These are phyloP conservation scores for Hypoxylon cercidicola DNA, from an alignment of 495 filamentous ascomycete genomes.

Conservation along the genomic window DNA sequence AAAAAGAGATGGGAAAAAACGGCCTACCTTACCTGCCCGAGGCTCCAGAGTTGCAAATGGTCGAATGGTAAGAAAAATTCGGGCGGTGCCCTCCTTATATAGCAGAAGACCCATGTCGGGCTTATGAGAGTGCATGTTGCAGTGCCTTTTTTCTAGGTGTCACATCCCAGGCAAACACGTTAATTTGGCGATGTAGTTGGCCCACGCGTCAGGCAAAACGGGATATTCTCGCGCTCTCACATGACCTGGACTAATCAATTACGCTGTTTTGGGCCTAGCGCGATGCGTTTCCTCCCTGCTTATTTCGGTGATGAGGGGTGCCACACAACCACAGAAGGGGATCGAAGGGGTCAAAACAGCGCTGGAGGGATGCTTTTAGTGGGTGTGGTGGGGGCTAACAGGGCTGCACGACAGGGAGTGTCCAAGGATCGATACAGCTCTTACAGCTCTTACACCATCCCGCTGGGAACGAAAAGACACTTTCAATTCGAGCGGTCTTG, in stretches of 20 bases:
- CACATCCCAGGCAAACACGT: constrained; percentile 47
- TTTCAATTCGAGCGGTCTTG: not conserved
- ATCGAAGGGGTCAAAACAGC: constrained; percentile 5
- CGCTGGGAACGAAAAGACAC: not conserved
- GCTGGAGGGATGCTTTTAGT: constrained; percentile 26
- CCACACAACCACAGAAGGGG: constrained; percentile 6
- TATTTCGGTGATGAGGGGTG: constrained; percentile 32
- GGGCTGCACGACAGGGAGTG: constrained; percentile 20
- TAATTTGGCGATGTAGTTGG: constrained; percentile 46
- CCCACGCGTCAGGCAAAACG: constrained; percentile 43
- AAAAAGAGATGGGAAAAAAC: constrained; percentile 21
- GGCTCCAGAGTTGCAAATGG: constrained; percentile 28
- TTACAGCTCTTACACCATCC: not conserved
- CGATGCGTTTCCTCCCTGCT: constrained; percentile 12
- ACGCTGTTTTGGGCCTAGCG: constrained; percentile 37
- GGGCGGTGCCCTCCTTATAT: constrained; percentile 45
- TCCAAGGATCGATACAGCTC: constrained; percentile 28
- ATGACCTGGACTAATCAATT: constrained; percentile 39
- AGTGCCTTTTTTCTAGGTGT: constrained; percentile 13
- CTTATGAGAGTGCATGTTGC: constrained; percentile 27
- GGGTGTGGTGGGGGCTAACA: constrained; percentile 12
- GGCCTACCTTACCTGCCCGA: constrained; percentile 39
- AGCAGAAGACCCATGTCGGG: constrained; percentile 44
- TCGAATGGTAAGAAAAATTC: constrained; percentile 23
- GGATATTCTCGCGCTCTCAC: constrained; percentile 47